Conservation (phyloP, 768 basidiomycete species). For the Glaciozyma martinii region DNA sequence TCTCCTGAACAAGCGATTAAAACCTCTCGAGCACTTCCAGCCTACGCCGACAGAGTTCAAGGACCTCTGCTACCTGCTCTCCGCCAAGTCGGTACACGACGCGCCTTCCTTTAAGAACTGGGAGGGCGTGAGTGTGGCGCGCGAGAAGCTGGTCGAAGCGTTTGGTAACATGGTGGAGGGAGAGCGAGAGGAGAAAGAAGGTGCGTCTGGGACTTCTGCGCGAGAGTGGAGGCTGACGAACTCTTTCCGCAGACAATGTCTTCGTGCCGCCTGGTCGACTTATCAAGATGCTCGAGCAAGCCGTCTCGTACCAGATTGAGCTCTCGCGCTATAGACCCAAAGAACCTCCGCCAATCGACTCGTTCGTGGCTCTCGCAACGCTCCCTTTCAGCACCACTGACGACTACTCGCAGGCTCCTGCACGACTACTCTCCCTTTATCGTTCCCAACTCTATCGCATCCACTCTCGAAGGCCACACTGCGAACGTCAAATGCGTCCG, state of each 20-base stretch:
- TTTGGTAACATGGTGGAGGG: conserved; percentile 35
- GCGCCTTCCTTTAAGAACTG: conserved; percentile 37
- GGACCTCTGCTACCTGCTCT: conserved; percentile 39
- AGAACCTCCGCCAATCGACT: not conserved
- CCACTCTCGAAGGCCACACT: conserved; percentile 23
- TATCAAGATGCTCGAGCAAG: conserved; percentile 35
- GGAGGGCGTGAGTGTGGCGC: conserved; percentile 36
- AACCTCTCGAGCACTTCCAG: conserved; percentile 40
- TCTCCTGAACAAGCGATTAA: conserved; percentile 37
- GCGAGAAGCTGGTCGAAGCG: conserved; percentile 35
- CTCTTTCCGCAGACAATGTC: not conserved
- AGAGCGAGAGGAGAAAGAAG: conserved; percentile 11
- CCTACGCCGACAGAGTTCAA: conserved; percentile 39
- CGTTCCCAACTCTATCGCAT: conserved; percentile 30
- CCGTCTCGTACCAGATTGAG: conserved; percentile 37
- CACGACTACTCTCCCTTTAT: conserved; percentile 35
- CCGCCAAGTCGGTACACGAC: conserved; percentile 38
- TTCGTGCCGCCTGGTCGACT: conserved; percentile 29
- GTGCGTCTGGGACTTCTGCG: conserved; percentile 8
- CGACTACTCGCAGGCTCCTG: conserved; percentile 26
- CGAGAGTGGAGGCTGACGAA: not conserved
- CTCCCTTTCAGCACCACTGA: no score
- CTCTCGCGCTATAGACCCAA: conserved; percentile 7
- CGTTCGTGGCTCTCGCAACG: not conserved
- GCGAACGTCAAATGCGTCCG: conserved; percentile 38